Conservation (phyloP, 208 protist genomes). For the Leishmania aethiopica region DNA sequence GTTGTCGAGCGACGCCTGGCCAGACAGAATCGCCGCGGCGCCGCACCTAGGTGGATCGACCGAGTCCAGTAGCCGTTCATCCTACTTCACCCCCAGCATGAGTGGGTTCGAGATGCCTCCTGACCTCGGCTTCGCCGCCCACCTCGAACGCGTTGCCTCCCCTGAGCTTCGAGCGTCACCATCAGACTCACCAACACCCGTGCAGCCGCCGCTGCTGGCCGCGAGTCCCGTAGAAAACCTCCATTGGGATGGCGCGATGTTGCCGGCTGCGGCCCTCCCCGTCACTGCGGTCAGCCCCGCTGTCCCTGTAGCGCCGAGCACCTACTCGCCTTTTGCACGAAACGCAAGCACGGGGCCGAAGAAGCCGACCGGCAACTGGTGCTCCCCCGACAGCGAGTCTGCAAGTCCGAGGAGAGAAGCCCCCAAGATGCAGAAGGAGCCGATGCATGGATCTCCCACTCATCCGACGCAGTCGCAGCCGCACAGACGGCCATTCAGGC, state of each 20-base stretch:
- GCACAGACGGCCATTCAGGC: neutral
- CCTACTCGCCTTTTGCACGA: neutral
- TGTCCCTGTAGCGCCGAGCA: neutral
- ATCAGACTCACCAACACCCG: neutral
- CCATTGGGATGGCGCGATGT: neutral
- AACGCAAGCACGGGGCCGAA: no score
- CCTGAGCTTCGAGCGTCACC: neutral
- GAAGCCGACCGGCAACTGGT: no score
- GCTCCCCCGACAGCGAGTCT: neutral
- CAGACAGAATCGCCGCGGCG: neutral
- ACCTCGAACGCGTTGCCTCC: neutral
- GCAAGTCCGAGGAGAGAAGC: no score
- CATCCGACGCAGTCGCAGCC: neutral
- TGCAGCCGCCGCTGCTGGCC: neutral
- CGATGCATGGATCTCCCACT: neutral
- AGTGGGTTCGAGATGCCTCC: neutral
- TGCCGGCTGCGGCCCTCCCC: neutral
- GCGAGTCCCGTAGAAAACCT: neutral
- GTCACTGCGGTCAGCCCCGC: neutral
- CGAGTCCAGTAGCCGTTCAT: neutral
- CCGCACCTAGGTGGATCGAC: neutral
- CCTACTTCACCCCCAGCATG: neutral
- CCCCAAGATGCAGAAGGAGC: neutral
- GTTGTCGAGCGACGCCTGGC: neutral
- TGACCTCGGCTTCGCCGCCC: neutral